These are phyloP conservation scores for Amoebophrya sp. DNA, from an alignment of 169 alveolate species.

Conservation along the genomic window DNA sequence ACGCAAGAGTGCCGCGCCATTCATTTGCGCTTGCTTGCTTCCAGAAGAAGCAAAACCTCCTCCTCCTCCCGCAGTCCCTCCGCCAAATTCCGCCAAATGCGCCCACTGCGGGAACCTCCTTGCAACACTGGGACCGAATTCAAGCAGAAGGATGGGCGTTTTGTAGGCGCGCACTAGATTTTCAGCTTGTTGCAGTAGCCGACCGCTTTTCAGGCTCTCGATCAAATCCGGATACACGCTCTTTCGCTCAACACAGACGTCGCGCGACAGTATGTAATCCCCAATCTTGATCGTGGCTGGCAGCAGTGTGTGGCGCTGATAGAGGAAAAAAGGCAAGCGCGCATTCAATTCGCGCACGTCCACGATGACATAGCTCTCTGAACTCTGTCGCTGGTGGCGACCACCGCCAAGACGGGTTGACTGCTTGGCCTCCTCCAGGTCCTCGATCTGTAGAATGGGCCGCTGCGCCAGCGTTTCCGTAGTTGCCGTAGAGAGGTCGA, in stretches of 20 bases:
- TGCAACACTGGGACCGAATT: not conserved
- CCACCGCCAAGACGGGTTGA: not conserved
- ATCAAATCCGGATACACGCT: not conserved
- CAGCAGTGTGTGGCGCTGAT: not conserved
- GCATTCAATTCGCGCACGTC: not conserved
- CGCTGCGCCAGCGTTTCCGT: not conserved
- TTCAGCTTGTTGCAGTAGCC: not conserved
- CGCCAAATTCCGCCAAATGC: not conserved
- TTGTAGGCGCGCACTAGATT: not conserved
- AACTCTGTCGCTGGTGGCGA: not conserved
- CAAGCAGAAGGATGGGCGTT: not conserved
- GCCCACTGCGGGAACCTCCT: conserved; percentile 18
- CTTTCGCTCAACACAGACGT: conserved; percentile 11
- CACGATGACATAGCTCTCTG: not conserved
- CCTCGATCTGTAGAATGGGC: conserved; percentile 18
- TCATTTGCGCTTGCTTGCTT: too few species aligned
- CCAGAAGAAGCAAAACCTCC: too few species aligned
- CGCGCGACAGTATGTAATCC: not conserved
- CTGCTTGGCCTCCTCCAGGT: not conserved
- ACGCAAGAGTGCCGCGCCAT: not conserved
- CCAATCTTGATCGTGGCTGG: not conserved
- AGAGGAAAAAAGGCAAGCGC: not conserved
- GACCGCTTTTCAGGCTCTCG: not conserved
- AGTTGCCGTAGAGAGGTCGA: not conserved
- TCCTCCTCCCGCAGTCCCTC: too few species aligned